These are phyloP conservation scores for Naematelia encephala DNA, from an alignment of 768 basidiomycete genomes.

Conservation along the genomic window DNA sequence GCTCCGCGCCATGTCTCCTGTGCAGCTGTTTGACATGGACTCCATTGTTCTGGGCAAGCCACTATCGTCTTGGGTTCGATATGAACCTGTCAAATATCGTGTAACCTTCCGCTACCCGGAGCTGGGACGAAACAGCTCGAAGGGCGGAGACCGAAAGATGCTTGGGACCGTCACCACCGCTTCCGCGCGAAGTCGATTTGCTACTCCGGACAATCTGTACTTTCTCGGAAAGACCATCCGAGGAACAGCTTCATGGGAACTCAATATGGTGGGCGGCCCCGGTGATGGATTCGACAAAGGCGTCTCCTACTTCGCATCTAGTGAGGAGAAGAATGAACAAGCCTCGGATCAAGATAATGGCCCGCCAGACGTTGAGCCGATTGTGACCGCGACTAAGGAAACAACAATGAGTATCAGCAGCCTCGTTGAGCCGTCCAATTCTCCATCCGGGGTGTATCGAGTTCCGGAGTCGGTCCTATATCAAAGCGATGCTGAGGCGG, in stretches of 20 bases:
- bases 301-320: neutral
- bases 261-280: neutral
- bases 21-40: slow-evolving; percentile 21
- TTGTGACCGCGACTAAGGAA: neutral
- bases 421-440: neutral
- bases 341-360: neutral
- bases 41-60: slow-evolving; percentile 19
- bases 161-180: neutral
- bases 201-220: neutral
- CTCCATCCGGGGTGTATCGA: slow-evolving; percentile 12
- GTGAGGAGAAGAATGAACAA: neutral
- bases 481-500: slow-evolving; percentile 20
- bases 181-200: slow-evolving; percentile 2
- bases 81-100: slow-evolving; percentile 12
- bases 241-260: neutral
- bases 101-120: slow-evolving; percentile 16
- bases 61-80: slow-evolving; percentile 3
- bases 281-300: neutral
- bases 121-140: slow-evolving; percentile 6
- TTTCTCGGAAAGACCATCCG: neutral
- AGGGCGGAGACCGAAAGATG: slow-evolving; percentile 3
- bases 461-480: slow-evolving; percentile 25
- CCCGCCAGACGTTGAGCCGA: neutral
- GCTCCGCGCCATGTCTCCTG: slow-evolving; percentile 7
- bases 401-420: neutral